Evolutionary conservation across 306 rosid genomes (phyloP).

Genomic region (Casuarina equisetifolia): DNA sequence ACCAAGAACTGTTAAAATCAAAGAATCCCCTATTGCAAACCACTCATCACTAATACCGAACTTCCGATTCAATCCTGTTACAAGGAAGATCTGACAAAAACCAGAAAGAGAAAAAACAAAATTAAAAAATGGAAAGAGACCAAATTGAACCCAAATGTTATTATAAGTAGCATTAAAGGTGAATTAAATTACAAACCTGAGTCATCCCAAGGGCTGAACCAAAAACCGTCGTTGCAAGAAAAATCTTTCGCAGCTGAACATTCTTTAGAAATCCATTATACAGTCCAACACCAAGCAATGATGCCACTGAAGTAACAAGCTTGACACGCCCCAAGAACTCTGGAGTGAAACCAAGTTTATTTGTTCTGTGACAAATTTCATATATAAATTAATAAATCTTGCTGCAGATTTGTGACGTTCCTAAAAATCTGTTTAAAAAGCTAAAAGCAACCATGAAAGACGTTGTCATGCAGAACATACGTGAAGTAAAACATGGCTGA

Average conservation of each 20-base stretch:
- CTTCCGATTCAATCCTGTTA: constrained; percentile 79
- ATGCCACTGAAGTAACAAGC: constrained; percentile 92
- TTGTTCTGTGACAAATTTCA: constrained; percentile 66
- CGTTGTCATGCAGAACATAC: constrained; percentile 52
- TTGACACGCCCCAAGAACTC: constrained; percentile 95
- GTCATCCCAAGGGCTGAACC: constrained; percentile 97
- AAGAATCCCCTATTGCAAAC: constrained; percentile 96
- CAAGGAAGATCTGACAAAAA: constrained; percentile 65
- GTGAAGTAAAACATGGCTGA: constrained; percentile 93
- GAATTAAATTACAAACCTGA: constrained; percentile 54
- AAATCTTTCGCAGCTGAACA: constrained; percentile 72
- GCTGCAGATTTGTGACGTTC: constrained; percentile 26
- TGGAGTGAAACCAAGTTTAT: constrained; percentile 83
- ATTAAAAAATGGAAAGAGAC: constrained; percentile 3
- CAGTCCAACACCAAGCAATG: constrained; percentile 87
- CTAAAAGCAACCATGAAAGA: constrained; percentile 12
- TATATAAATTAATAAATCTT: neutral
- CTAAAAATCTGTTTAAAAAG: constrained; percentile 1
- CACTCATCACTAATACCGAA: constrained; percentile 92
- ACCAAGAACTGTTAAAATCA: constrained; percentile 88
- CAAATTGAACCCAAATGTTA: constrained; percentile 12
- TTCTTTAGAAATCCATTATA: constrained; percentile 91
- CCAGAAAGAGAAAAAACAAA: constrained; percentile 7
- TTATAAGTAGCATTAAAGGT: neutral
- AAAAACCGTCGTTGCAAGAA: constrained; percentile 61